These are phyloP conservation scores for Sugiyamaella xylanicola DNA, from an alignment of 1,139 yeast genomes.

Conservation along the genomic window DNA sequence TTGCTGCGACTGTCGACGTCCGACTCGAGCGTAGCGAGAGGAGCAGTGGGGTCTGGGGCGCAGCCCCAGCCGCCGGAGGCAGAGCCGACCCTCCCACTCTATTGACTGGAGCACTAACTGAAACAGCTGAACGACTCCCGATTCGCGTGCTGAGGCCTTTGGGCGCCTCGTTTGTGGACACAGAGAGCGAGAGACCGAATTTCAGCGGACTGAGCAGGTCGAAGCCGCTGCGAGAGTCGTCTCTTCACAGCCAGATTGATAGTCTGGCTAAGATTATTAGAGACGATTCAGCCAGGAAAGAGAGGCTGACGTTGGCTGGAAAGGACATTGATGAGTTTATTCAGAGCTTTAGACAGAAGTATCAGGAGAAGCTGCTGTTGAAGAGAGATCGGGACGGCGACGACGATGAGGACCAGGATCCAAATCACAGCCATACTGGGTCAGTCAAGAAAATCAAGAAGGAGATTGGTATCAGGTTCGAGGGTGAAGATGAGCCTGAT, in stretches of 20 bases:
- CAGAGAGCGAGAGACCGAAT: slow-evolving; percentile 35
- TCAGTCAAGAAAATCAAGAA: slow-evolving; percentile 31
- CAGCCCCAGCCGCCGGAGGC: background rate
- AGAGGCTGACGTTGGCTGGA: slow-evolving; percentile 31
- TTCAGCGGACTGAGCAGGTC: slow-evolving; percentile 28
- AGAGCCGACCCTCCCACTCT: background rate
- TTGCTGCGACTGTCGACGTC: background rate
- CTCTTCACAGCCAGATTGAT: slow-evolving; percentile 23
- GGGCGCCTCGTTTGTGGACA: slow-evolving; percentile 39
- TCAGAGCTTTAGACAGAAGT: slow-evolving; percentile 19
- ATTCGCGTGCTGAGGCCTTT: slow-evolving; percentile 31
- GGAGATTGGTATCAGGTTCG: slow-evolving; percentile 31
- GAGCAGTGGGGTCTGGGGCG: background rate
- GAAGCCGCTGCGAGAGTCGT: slow-evolving; percentile 27
- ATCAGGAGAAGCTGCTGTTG: slow-evolving; percentile 24
- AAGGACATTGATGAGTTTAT: slow-evolving; percentile 21
- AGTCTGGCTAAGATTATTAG: slow-evolving; percentile 26
- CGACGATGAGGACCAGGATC: slow-evolving; percentile 25
- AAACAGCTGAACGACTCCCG: slow-evolving; percentile 30
- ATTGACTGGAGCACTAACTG: slow-evolving; percentile 9
- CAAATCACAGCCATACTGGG: background rate
- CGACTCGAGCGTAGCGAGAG: background rate
- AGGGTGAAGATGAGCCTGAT: slow-evolving; percentile 37
- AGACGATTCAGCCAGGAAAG: slow-evolving; percentile 15
- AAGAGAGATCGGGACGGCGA: slow-evolving; percentile 34